Conservation (phyloP, 2,329 filamentous ascomycete species). For the Thermomyces lanuginosus region DNA sequence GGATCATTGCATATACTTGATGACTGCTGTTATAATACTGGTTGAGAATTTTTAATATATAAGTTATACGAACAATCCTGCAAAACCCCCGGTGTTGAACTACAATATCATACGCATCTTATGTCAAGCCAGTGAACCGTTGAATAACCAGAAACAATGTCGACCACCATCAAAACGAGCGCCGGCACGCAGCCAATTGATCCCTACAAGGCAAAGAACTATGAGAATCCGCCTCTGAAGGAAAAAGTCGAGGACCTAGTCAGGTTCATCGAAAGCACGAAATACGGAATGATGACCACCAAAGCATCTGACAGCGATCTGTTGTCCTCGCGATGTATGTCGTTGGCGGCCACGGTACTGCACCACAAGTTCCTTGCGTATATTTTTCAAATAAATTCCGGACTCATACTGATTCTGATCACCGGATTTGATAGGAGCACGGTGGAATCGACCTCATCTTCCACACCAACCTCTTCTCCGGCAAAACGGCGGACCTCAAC, state of each 20-base stretch:
- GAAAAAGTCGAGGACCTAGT: conserved; percentile 62
- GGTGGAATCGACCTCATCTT: conserved; percentile 72
- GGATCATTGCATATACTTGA: too few species aligned
- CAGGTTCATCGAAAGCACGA: conserved; percentile 53
- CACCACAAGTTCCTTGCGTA: neutral
- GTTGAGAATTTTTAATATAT: too few species aligned
- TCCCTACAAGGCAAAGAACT: conserved; percentile 65
- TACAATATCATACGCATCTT: neutral
- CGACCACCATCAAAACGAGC: conserved; percentile 36
- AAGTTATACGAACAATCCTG: too few species aligned
- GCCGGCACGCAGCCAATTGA: conserved; percentile 51
- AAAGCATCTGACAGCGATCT: conserved; percentile 46
- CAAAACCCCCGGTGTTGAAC: too few species aligned
- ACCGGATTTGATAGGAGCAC: conserved; percentile 41
- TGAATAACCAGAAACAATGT: too few species aligned
- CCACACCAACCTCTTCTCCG: conserved; percentile 78
- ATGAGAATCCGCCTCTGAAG: conserved; percentile 52
- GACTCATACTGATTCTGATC: too few species aligned
- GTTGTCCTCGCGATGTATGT: conserved; percentile 73
- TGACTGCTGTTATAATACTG: too few species aligned
- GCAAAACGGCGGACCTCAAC: conserved; percentile 69
- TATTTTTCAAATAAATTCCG: neutral
- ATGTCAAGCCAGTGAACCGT: too few species aligned
- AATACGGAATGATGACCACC: conserved; percentile 85
- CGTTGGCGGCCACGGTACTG: conserved; percentile 57